Base-by-base conservation (phyloP, 495 filamentous ascomycete genomes). In the Lasiosphaeris hirsuta region DNA sequence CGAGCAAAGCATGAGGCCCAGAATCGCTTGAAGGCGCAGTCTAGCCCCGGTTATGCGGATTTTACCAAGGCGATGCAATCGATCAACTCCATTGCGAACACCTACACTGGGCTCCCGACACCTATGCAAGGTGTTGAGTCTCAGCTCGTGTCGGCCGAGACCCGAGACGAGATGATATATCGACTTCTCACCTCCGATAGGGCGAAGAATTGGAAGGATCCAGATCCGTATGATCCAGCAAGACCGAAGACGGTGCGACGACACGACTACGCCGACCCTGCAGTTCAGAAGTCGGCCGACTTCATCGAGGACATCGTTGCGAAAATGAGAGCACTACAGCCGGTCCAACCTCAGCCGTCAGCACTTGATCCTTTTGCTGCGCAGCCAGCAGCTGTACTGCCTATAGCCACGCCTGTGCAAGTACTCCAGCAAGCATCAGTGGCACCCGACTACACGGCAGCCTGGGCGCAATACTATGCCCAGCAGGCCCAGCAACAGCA, bases 161-260 rank as follows among this genome's bases (percentile, higher is more conserved):
- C 15, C 7, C 64, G 66, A 8, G 66, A 70, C 40, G 61, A 67
- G 19, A 45, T 67, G 5, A 68, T 71, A 8, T 49, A 62, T 7
- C 47, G 58, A 14, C 60, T 75, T 3, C 63, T 79, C 3, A 50
- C 37, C 7, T 76, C 75, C 1, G 68, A 74, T 13, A 63, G 63
- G 34, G 62, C 61, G 15, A 72, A 65, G 50, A 63, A 68, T 43
- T 79, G 67, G 51, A 54, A 61, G 33, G 62, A 69, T 17, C 58
- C 46, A 0, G 63, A 72, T 33, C 70, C 67, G 0, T 66, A 67
- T 42, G 64, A 76, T 15, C 60, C 70, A 1, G 42, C 55, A 0
- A 42, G 59, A 6, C 59, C 57, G 15, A 68, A 51, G 63, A 65
- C 63, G 14, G 44, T 63, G 13, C 56, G 68, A 4, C 67, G 64